phyloP scores from a whole-genome alignment of 2,329 filamentous ascomycete genomes.

The Tolypocladium cylindrosporum region DNA sequence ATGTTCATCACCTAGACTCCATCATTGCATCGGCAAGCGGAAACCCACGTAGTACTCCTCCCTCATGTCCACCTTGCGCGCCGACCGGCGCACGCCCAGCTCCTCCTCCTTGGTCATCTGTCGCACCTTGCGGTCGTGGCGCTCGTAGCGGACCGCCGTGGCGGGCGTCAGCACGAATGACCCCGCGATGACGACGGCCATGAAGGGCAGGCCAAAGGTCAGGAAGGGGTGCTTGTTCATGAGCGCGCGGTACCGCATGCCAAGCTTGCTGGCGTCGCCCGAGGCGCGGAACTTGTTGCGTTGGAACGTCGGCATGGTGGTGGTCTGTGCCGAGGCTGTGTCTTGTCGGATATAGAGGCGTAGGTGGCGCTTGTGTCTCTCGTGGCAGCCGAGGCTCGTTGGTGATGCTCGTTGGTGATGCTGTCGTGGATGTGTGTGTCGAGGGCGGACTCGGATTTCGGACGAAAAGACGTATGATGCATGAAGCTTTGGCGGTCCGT shows the following conservation, averaged over 20 bases:
- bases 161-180: constrained; percentile 93
- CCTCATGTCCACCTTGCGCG: constrained; percentile 65
- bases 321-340: background rate
- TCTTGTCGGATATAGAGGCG: background rate
- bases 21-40: background rate
- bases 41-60: constrained; percentile 77
- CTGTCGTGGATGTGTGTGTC: background rate
- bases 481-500: background rate
- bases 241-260: constrained; percentile 63
- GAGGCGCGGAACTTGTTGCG: constrained; percentile 62
- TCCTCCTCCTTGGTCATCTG: constrained; percentile 81
- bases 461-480: background rate
- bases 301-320: constrained; percentile 43
- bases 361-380: background rate
- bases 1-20: background rate
- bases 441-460: background rate
- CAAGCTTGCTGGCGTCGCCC: constrained; percentile 57
- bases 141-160: constrained; percentile 87
- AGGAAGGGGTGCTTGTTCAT: constrained; percentile 78
- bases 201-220: constrained; percentile 88
- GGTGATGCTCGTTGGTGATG: background rate
- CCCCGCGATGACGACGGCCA: constrained; percentile 78
- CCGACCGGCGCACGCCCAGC: constrained; percentile 64
- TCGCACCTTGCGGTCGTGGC: constrained; percentile 80
- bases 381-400: background rate